A percentile compares a stretch with the other conserved stretches of the same genome.
Evolutionary conservation across 2,329 filamentous ascomycete genomes (phyloP).

Genomic region (Neurospora crassa): DNA sequence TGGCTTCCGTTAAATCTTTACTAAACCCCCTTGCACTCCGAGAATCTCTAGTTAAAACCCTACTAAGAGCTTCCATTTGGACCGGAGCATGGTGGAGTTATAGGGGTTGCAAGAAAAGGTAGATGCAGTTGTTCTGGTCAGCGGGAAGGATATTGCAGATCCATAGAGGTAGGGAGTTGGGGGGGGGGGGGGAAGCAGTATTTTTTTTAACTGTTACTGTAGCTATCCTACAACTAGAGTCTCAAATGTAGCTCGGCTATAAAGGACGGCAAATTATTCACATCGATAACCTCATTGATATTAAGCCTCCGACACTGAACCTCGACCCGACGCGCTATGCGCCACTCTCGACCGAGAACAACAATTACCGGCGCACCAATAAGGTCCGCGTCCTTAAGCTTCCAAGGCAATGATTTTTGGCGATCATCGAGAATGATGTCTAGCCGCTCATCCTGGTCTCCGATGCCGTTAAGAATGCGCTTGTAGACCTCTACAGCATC

Average conservation of each 20-base stretch:
- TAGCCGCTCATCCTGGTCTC: constrained; percentile 22
- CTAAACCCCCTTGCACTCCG: too few species aligned
- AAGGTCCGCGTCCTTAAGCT: constrained; percentile 80
- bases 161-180: too few species aligned
- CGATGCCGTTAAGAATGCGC: constrained; percentile 5
- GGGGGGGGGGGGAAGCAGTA: too few species aligned
- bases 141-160: too few species aligned
- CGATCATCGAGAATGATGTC: constrained; percentile 69
- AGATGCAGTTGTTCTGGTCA: too few species aligned
- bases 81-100: too few species aligned
- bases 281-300: constrained; percentile 47
- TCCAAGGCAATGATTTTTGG: constrained; percentile 62
- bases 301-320: constrained; percentile 67
- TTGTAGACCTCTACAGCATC: constrained; percentile 11
- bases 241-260: background rate
- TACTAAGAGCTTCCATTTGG: too few species aligned
- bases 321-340: constrained; percentile 49
- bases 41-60: too few species aligned
- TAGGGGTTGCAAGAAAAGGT: too few species aligned
- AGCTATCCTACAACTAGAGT: background rate
- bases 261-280: constrained; percentile 32
- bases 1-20: too few species aligned
- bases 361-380: constrained; percentile 81
- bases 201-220: too few species aligned
- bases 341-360: constrained; percentile 66